These are phyloP conservation scores for Pseudopediastrum boryanum DNA, from an alignment of 139 green algal species.

Conservation along the genomic window DNA sequence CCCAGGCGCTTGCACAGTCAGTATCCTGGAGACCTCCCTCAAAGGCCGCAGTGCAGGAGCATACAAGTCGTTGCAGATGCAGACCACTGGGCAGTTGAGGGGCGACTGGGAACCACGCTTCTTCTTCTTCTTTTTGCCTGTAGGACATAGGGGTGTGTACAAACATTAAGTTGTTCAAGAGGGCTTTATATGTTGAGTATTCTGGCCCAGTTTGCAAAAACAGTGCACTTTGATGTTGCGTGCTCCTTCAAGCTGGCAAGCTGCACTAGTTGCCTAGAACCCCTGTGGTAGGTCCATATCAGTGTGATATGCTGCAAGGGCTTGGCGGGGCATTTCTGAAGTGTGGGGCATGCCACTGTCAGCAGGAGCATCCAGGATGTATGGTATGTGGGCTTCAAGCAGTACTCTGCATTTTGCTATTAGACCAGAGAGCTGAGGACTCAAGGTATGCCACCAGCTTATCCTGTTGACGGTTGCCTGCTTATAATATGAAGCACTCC, in stretches of 20 bases:
- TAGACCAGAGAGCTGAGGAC: too few relatives aligned
- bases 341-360: too few relatives aligned
- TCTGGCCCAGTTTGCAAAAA: background rate
- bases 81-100: conserved; percentile 90
- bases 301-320: too few relatives aligned
- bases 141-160: background rate
- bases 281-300: too few relatives aligned
- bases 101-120: conserved; percentile 1
- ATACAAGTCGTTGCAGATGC: conserved; percentile 97
- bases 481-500: too few relatives aligned
- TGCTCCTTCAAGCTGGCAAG: background rate
- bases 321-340: too few relatives aligned
- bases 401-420: too few relatives aligned
- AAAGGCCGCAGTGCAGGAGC: conserved; percentile 87
- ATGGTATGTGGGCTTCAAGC: too few relatives aligned
- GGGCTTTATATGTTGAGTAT: background rate
- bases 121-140: background rate
- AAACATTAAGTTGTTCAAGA: background rate
- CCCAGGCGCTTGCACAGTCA: conserved; percentile 67
- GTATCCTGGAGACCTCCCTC: conserved; percentile 75
- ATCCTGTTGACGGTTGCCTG: too few relatives aligned
- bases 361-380: too few relatives aligned
- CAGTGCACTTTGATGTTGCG: background rate
- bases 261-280: background rate
- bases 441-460: too few relatives aligned